Evolutionary conservation across 2,329 filamentous ascomycete species (phyloP), one percentile per base, ranked within the genome.

Genomic region (Chaetoscypha palmicola): DNA sequence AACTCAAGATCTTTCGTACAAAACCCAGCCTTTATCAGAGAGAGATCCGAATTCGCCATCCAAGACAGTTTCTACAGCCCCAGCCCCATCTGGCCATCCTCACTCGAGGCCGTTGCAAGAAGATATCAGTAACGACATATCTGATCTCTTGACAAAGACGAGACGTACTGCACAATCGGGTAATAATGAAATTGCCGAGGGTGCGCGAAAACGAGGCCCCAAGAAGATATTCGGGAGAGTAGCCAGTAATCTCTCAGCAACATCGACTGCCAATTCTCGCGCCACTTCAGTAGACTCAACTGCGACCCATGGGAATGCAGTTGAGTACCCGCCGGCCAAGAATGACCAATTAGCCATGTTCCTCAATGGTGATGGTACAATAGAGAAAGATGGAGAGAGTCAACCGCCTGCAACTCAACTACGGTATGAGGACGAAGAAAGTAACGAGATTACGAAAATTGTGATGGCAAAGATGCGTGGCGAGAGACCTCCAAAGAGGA

Each of bases 241-340:
- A 2, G 62, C 74, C 21, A 79, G 75, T 62, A 79, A 79, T 54
- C 68, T 68, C 2, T 80, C 76, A 2, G 70, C 69, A 1, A 65
- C 66, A 4, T 76, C 73, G 41, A 71, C 64, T 41, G 66, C 61
- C 34, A 71, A 49, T 16, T 60, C 60, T 1, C 51, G 54, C 5
- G 58, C 58, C 4, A 59, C 57, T 7, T 62, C 72, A 42, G 64
- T 63, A 12, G 70, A 71, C 17, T 65, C 66, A 0, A 61, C 59
- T 12, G 53, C 63, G 9, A 59, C 55, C 0, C 44, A 53, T 22
- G 53, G 57, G 3, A 42, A 57, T 20, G 47, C 57, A 1, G 57
- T 59, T 1, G 48, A 60, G 24, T 59, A 56, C 37, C 52, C 56
- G 4, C 38, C 48, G 19, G 46, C 46, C 9, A 38, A 47, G 7